These are phyloP conservation scores for Harringtonia aguacate DNA, from an alignment of 2,329 filamentous ascomycete genomes.

Conservation along the genomic window DNA sequence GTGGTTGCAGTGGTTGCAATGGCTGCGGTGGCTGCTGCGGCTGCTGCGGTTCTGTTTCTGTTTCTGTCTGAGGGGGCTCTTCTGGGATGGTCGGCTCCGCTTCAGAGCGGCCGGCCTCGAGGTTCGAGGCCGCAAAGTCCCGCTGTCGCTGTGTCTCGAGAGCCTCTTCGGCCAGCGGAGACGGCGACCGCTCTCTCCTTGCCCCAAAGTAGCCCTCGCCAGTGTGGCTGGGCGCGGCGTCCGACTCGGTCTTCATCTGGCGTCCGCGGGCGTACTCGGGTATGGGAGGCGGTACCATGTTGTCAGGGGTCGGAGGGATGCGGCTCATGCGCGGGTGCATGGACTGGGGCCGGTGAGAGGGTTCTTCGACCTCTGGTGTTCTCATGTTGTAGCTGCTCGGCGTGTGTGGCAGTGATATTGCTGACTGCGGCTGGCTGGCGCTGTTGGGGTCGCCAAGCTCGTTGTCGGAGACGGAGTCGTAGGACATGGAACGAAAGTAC, in stretches of 20 bases:
- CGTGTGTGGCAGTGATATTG: slow-evolving; percentile 14
- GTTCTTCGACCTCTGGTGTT: slow-evolving; percentile 45
- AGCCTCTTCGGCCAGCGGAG: slow-evolving; percentile 24
- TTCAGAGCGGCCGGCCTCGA: not conserved
- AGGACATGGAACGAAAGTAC: slow-evolving; percentile 68
- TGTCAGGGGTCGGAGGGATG: slow-evolving; percentile 40
- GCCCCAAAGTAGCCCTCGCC: slow-evolving; percentile 38
- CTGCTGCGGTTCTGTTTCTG: too few relatives aligned
- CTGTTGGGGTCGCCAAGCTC: slow-evolving; percentile 19
- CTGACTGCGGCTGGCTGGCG: slow-evolving; percentile 11
- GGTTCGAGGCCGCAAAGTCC: too few relatives aligned
- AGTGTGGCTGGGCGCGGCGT: slow-evolving; percentile 19
- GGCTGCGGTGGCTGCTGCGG: too few relatives aligned
- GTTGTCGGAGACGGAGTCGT: slow-evolving; percentile 45
- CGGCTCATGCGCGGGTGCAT: slow-evolving; percentile 67
- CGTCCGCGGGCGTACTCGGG: slow-evolving; percentile 31
- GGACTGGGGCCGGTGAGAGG: slow-evolving; percentile 52
- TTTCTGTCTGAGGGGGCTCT: too few relatives aligned
- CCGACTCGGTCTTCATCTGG: slow-evolving; percentile 7
- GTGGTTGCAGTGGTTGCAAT: too few relatives aligned
- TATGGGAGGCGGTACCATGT: slow-evolving; percentile 31
- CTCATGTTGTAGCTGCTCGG: slow-evolving; percentile 36
- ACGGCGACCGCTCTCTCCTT: slow-evolving; percentile 48
- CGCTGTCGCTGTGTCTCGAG: not conserved
- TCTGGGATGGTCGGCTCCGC: too few relatives aligned